Evolutionary conservation across 2,329 filamentous ascomycete species (phyloP).

Genomic region (Pestalotiopsis sp.): DNA sequence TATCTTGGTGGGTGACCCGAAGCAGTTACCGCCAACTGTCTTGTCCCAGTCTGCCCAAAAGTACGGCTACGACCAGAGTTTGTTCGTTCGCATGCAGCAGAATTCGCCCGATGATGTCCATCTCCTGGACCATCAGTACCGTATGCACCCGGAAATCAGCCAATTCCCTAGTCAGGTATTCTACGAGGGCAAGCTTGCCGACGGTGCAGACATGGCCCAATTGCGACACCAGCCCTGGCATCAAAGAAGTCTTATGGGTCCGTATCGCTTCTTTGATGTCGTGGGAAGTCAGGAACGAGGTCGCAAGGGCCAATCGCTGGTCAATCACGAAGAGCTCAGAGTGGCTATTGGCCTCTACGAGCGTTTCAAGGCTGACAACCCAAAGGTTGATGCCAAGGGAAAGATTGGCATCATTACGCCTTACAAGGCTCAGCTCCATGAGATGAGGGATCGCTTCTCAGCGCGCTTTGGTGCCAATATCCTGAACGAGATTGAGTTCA

Average conservation of each 20-base stretch:
- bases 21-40: slow-evolving; percentile 94
- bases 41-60: slow-evolving; percentile 89
- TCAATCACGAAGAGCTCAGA: slow-evolving; percentile 86
- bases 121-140: slow-evolving; percentile 95
- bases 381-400: slow-evolving; percentile 68
- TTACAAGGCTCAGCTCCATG: slow-evolving; percentile 89
- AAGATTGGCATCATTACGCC: slow-evolving; percentile 98
- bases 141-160: slow-evolving; percentile 98
- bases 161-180: slow-evolving; percentile 87
- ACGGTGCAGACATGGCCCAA: slow-evolving; percentile 80
- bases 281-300: slow-evolving; percentile 83
- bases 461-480: slow-evolving; percentile 75
- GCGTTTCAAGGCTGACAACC: slow-evolving; percentile 75
- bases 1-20: slow-evolving; percentile 95
- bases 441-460: slow-evolving; percentile 77
- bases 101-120: slow-evolving; percentile 89
- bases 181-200: slow-evolving; percentile 85
- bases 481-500: slow-evolving; percentile 86
- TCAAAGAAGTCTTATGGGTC: slow-evolving; percentile 75
- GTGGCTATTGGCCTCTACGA: slow-evolving; percentile 86
- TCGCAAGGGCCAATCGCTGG: slow-evolving; percentile 82
- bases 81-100: slow-evolving; percentile 97
- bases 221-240: slow-evolving; percentile 87
- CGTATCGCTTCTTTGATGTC: slow-evolving; percentile 97
- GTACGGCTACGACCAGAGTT: slow-evolving; percentile 95